Percentiles rank a stretch among this genome's conserved stretches.
phyloP scores from a whole-genome alignment of 2,329 filamentous ascomycete genomes.

The Botryotinia calthae region DNA sequence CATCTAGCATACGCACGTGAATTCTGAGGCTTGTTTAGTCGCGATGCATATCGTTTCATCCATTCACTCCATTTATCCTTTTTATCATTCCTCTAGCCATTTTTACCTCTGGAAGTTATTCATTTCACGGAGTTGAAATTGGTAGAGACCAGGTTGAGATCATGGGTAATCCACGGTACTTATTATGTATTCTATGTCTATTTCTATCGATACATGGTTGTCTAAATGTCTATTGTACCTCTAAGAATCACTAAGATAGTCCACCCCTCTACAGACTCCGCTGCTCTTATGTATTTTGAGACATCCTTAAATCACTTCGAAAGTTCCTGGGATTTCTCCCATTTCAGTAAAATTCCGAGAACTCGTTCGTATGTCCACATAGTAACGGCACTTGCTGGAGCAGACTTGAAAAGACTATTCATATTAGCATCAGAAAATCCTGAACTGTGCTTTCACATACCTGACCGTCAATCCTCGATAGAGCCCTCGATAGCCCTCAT shows the following conservation, averaged over 20 bases:
- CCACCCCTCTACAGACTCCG: background rate
- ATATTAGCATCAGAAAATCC: background rate
- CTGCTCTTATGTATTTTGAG: background rate
- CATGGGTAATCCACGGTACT: background rate
- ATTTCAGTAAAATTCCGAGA: slow-evolving; percentile 41
- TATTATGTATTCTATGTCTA: background rate
- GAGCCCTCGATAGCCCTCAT: slow-evolving; percentile 75
- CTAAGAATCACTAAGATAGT: background rate
- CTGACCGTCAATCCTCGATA: slow-evolving; percentile 85
- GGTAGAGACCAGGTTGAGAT: background rate
- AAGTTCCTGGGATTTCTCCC: slow-evolving; percentile 23
- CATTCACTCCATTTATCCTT: background rate
- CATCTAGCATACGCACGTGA: background rate
- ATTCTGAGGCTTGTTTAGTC: background rate
- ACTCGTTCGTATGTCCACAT: slow-evolving; percentile 74
- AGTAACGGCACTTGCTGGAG: slow-evolving; percentile 73
- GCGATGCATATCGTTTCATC: slow-evolving; percentile 1
- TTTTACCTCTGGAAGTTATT: background rate
- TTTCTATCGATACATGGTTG: background rate
- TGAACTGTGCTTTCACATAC: slow-evolving; percentile 23
- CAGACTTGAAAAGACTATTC: slow-evolving; percentile 76
- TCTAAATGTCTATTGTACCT: background rate
- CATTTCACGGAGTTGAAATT: background rate
- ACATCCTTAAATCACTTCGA: background rate
- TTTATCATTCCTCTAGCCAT: background rate